phyloP scores from a whole-genome alignment of 2,329 filamentous ascomycete genomes.

The Ascochyta pisi region DNA sequence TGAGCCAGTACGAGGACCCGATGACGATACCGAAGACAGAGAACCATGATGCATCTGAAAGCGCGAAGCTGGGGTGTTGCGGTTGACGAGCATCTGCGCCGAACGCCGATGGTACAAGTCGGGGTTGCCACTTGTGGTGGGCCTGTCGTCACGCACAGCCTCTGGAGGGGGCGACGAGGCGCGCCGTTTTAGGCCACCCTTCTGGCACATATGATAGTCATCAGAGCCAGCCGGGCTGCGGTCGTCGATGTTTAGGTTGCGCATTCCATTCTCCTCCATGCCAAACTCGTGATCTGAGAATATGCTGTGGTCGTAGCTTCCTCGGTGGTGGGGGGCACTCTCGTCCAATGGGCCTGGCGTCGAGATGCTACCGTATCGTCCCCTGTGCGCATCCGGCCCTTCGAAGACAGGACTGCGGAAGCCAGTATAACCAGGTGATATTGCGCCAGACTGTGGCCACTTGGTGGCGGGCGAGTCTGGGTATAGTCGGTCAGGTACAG shows the following conservation, averaged over 20 bases:
- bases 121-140: constrained; percentile 50
- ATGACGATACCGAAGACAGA: constrained; percentile 68
- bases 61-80: constrained; percentile 60
- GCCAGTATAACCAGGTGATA: constrained; percentile 52
- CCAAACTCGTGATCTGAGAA: constrained; percentile 60
- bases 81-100: constrained; percentile 62
- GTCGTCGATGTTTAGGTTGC: constrained; percentile 62
- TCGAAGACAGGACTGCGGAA: constrained; percentile 54
- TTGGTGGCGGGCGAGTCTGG: constrained; percentile 50
- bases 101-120: constrained; percentile 64
- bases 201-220: constrained; percentile 53
- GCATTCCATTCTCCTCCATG: constrained; percentile 62
- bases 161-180: constrained; percentile 70
- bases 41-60: constrained; percentile 66
- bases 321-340: constrained; percentile 61
- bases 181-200: constrained; percentile 67
- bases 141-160: constrained; percentile 55
- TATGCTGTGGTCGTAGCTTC: constrained; percentile 67
- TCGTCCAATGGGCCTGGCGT: constrained; percentile 58
- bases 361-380: constrained; percentile 58
- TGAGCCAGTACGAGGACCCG: constrained; percentile 66
- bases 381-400: constrained; percentile 39
- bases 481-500: constrained; percentile 53
- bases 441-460: constrained; percentile 51
- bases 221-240: constrained; percentile 55